phyloP scores from a whole-genome alignment of 2,329 filamentous ascomycete species.

The Ascochyta pisi region DNA sequence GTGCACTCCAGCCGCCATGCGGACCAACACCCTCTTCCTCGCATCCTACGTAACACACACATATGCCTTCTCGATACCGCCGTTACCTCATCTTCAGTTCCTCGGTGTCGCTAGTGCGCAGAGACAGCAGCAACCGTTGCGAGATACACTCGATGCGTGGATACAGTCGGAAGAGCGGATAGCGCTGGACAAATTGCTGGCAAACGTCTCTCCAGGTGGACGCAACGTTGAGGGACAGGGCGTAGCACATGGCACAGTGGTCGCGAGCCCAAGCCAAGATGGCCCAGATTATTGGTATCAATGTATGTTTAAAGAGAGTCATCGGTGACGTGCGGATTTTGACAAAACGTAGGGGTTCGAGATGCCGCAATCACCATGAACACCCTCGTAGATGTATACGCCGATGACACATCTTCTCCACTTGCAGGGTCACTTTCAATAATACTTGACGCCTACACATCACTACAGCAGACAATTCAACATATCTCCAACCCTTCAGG shows the following conservation, averaged over 20 bases:
- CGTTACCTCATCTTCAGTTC: conserved; percentile 26
- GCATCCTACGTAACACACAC: conserved; percentile 27
- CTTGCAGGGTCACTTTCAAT: conserved; percentile 36
- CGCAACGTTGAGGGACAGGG: conserved; percentile 42
- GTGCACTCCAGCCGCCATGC: neutral
- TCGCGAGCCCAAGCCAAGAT: conserved; percentile 52
- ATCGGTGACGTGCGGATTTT: neutral
- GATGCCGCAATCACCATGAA: conserved; percentile 54
- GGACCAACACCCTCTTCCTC: conserved; percentile 20
- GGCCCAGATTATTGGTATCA: conserved; percentile 55
- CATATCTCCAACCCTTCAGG: conserved; percentile 50
- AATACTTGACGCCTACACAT: conserved; percentile 44
- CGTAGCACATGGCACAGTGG: conserved; percentile 50
- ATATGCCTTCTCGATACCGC: conserved; percentile 42
- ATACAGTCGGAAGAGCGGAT: conserved; percentile 46
- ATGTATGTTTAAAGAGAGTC: conserved; percentile 34
- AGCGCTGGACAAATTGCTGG: conserved; percentile 49
- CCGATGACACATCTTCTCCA: conserved; percentile 37
- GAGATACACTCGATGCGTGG: conserved; percentile 45
- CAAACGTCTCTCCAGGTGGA: conserved; percentile 53
- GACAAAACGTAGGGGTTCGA: conserved; percentile 46
- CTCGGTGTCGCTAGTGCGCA: conserved; percentile 25
- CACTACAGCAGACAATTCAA: conserved; percentile 47
- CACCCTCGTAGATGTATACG: conserved; percentile 51
- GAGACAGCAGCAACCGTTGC: conserved; percentile 36